A percentile compares a stretch with the other conserved stretches of the same genome.
phyloP scores from a whole-genome alignment of 2,329 filamentous ascomycete species.

The Phaeomoniella chlamydospora region DNA sequence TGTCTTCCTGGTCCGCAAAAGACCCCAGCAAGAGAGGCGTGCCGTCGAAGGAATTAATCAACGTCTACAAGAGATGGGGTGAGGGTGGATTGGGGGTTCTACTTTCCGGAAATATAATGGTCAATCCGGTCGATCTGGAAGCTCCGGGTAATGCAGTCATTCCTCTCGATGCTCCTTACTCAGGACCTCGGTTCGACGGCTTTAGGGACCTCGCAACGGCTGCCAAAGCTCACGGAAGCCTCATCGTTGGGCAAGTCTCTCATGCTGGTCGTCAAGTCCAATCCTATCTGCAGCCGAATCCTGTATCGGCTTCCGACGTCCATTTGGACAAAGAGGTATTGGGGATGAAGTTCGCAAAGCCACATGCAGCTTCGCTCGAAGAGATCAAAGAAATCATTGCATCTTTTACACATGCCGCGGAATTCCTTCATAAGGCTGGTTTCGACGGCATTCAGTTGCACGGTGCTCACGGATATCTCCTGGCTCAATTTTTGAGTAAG shows the following conservation, averaged over 20 bases:
- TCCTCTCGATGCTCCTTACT: slow-evolving; percentile 32
- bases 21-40: slow-evolving; percentile 38
- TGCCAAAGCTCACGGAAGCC: slow-evolving; percentile 40
- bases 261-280: slow-evolving; percentile 47
- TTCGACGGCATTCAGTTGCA: slow-evolving; percentile 38
- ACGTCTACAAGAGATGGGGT: slow-evolving; percentile 48
- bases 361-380: slow-evolving; percentile 15
- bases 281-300: slow-evolving; percentile 28
- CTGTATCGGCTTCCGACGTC: slow-evolving; percentile 36
- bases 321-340: slow-evolving; percentile 22
- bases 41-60: slow-evolving; percentile 36
- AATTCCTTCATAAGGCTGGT: slow-evolving; percentile 48
- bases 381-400: slow-evolving; percentile 40
- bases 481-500: slow-evolving; percentile 40
- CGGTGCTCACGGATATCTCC: slow-evolving; percentile 43
- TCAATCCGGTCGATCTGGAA: slow-evolving; percentile 46
- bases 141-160: slow-evolving; percentile 45
- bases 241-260: slow-evolving; percentile 46
- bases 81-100: slow-evolving; percentile 42
- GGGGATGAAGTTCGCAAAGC: slow-evolving; percentile 20
- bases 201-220: slow-evolving; percentile 42
- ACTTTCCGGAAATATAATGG: slow-evolving; percentile 50
- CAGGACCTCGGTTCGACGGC: slow-evolving; percentile 43
- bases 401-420: slow-evolving; percentile 46
- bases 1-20: slow-evolving; percentile 45